Evolutionary conservation across 148 eudicot genomes (phyloP).

Genomic region (Euryodendron excelsum): DNA sequence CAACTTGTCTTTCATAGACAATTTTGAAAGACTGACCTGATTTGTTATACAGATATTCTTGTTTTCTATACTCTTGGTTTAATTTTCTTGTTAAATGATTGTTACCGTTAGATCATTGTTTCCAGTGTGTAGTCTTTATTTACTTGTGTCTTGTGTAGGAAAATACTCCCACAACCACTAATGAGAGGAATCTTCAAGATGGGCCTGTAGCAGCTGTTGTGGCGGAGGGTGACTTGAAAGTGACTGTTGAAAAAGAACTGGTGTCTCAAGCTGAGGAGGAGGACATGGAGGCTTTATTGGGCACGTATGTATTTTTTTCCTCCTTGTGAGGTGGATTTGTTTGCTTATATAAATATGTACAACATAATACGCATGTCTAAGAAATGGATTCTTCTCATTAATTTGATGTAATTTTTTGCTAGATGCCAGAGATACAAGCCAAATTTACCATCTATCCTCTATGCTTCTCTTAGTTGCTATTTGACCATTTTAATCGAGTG

Average conservation of each 20-base stretch:
- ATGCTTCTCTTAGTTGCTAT: background rate
- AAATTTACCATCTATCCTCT: background rate
- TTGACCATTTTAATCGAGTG: background rate
- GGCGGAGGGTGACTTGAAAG: conserved; percentile 62
- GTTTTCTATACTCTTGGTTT: background rate
- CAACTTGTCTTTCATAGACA: too few relatives aligned
- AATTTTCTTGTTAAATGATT: conserved; percentile 4
- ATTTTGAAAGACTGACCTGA: too few relatives aligned
- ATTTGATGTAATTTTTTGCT: background rate
- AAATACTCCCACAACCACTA: conserved; percentile 56
- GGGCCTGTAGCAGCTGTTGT: conserved; percentile 48
- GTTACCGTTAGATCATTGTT: background rate
- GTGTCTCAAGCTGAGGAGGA: conserved; percentile 97
- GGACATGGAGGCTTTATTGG: conserved; percentile 98
- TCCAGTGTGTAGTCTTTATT: background rate
- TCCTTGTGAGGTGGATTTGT: background rate
- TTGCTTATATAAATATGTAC: too few relatives aligned
- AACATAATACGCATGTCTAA: background rate
- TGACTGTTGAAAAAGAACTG: conserved; percentile 90
- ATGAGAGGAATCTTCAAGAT: conserved; percentile 54
- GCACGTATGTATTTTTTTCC: conserved; percentile 63
- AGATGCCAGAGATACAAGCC: background rate
- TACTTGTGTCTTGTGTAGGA: conserved; percentile 43
- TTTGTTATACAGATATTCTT: too few relatives aligned
- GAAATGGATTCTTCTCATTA: background rate